Evolutionary conservation across 371 early-diverging fungal genomes (phyloP).

Genomic region (Batrachochytrium dendrobatidis): DNA sequence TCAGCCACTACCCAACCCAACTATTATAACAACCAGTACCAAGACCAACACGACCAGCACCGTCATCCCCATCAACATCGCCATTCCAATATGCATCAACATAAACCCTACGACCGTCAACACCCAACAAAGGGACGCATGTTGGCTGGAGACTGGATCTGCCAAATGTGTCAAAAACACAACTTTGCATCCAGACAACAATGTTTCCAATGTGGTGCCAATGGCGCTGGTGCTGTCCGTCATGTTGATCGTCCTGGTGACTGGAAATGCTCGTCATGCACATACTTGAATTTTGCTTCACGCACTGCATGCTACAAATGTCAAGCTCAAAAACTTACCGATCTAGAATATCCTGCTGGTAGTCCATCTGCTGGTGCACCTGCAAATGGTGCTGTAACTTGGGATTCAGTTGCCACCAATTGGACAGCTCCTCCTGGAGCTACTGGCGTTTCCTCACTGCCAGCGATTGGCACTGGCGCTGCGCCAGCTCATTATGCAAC

Average conservation of each 20-base stretch:
- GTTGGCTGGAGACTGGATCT: slow-evolving; percentile 68
- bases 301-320: slow-evolving; percentile 49
- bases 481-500: no score
- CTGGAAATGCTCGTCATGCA: slow-evolving; percentile 72
- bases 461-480: no score
- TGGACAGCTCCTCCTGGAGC: no score
- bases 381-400: no score
- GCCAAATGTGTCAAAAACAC: slow-evolving; percentile 56
- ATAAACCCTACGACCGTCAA: neutral
- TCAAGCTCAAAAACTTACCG: no score
- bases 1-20: neutral
- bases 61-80: neutral
- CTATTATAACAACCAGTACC: neutral
- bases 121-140: neutral
- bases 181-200: slow-evolving; percentile 62
- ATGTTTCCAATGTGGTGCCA: slow-evolving; percentile 27
- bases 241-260: slow-evolving; percentile 39
- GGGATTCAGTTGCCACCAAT: no score
- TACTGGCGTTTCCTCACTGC: no score
- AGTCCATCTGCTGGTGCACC: no score
- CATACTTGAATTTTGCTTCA: slow-evolving; percentile 71
- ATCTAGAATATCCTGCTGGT: no score
- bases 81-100: neutral
- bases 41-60: neutral
- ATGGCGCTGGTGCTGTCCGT: slow-evolving; percentile 7